Base-by-base conservation (phyloP, 768 basidiomycete species). In the Amanita muscaria region DNA sequence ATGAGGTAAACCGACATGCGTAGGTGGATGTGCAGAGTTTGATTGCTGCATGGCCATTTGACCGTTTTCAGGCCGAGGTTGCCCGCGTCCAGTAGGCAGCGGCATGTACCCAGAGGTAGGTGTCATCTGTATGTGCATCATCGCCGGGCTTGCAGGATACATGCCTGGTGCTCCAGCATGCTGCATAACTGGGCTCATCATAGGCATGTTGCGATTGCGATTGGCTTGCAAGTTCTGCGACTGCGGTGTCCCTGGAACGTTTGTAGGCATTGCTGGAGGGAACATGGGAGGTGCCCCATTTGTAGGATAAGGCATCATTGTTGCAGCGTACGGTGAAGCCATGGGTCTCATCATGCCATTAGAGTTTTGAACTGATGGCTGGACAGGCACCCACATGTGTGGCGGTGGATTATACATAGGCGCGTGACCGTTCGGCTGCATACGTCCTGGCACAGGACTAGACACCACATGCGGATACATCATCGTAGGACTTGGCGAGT, bases 121-220 rank as follows among this genome's bases (percentile, higher is more conserved):
- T 31, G 62, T 39, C 33, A 46, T 35, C 18, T 47, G 46, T 34
- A 40, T 40, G 19, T 47, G 57, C 50, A 67, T 59, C 59, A 88
- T 59, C 14, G 79, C 77, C 9, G 85, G 84, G 55, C 83, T 86
- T 29, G 72, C 63, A 4, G 68, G 71, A 59, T 85, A 87, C 74
- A 86, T 79, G 12, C 69, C 57, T 41, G n/a, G n/a, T n/a, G 72
- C 63, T 18, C 66, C 64, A n/a, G 77, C 72, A 57, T 74, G 74
- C 25, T 74, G 62, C 65, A 84, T 70, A n/a, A 73, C 74, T n/a
- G 86, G 86, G 57, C 83, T 87, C 63, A 87, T 74, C 59, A 83
- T 63, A 11, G 74, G 61, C 63, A 83, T 64, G 41, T 65, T 70
- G 19, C 76, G 77, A 16, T 72, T 72, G 40, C 78, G 73, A 45